These are phyloP conservation scores for Rhizopogon roseolus DNA, from an alignment of 768 basidiomycete species.

Conservation along the genomic window DNA sequence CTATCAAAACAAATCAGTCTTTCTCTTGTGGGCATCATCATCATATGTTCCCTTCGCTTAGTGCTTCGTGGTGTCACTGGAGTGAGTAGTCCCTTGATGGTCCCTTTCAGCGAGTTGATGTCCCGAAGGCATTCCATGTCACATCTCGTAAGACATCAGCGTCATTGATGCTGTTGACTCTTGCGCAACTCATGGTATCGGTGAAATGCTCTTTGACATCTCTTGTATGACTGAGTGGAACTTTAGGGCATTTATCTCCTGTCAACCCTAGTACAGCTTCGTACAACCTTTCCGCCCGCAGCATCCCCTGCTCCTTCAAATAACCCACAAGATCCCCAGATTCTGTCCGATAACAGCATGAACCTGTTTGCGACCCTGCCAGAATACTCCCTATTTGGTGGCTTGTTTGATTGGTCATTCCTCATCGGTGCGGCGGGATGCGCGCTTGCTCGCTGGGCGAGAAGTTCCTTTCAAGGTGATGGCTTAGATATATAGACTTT, in stretches of 20 bases:
- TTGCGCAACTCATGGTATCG: conserved; percentile 79
- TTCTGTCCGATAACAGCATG: conserved; percentile 10
- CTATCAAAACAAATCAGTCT: conserved; percentile 57
- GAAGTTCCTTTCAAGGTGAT: conserved; percentile 23
- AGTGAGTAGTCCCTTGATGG: conserved; percentile 27
- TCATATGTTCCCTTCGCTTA: conserved; percentile 64
- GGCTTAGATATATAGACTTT: conserved; percentile 10
- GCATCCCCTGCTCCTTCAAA: conserved; percentile 11
- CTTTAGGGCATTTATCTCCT: conserved; percentile 76
- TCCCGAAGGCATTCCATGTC: conserved; percentile 50
- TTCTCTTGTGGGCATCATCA: conserved; percentile 69
- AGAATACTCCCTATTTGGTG: conserved; percentile 66
- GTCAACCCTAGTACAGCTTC: conserved; percentile 77
- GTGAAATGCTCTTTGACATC: not conserved
- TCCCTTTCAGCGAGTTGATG: not conserved
- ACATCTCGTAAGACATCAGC: conserved; percentile 68
- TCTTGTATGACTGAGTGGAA: not conserved
- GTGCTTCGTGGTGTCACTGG: conserved; percentile 67
- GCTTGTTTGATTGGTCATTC: conserved; percentile 72
- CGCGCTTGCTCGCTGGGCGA: conserved; percentile 50
- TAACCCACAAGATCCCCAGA: conserved; percentile 1
- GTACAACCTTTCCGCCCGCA: conserved; percentile 72
- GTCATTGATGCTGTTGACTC: conserved; percentile 68
- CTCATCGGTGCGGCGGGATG: conserved; percentile 51
- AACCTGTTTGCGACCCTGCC: conserved; percentile 74